Percentiles rank a stretch among this genome's conserved stretches.
These are phyloP conservation scores for Ceratocystis lukuohia DNA, from an alignment of 2,329 filamentous ascomycete species.

Conservation along the genomic window DNA sequence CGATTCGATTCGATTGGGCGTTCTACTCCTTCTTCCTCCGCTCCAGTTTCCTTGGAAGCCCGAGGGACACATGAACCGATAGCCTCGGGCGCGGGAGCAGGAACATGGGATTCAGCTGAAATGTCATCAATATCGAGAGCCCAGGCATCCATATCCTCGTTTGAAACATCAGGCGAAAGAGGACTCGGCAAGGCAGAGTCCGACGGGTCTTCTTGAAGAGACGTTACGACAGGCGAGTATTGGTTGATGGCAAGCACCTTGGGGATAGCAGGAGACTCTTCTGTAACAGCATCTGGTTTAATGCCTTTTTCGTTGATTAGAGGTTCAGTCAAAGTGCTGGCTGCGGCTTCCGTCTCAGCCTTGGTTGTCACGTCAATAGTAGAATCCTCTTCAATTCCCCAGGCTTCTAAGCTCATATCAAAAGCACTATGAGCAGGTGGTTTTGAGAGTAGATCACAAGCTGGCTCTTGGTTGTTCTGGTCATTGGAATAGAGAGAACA, in stretches of 20 bases:
- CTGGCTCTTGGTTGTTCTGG: neutral
- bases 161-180: slow-evolving; percentile 11
- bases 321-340: neutral
- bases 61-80: neutral
- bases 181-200: neutral
- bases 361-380: slow-evolving; percentile 6
- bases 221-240: neutral
- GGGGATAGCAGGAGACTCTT: neutral
- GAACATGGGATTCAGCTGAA: neutral
- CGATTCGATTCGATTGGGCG: neutral
- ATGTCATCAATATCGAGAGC: slow-evolving; percentile 7
- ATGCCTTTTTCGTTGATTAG: neutral
- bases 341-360: neutral
- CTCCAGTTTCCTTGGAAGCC: neutral
- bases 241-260: neutral
- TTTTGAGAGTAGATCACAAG: neutral
- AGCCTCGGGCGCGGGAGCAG: neutral
- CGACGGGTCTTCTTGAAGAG: neutral
- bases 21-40: slow-evolving; percentile 1
- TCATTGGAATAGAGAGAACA: neutral
- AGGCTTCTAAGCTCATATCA: slow-evolving; percentile 15
- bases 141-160: slow-evolving; percentile 15
- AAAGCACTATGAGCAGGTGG: slow-evolving; percentile 1
- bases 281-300: neutral
- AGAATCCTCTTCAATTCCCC: slow-evolving; percentile 16